Evolutionary conservation across 805 yeast genomes (phyloP), one percentile per base, ranked within the genome.

Genomic region (Kluyveromyces aestuarii): DNA sequence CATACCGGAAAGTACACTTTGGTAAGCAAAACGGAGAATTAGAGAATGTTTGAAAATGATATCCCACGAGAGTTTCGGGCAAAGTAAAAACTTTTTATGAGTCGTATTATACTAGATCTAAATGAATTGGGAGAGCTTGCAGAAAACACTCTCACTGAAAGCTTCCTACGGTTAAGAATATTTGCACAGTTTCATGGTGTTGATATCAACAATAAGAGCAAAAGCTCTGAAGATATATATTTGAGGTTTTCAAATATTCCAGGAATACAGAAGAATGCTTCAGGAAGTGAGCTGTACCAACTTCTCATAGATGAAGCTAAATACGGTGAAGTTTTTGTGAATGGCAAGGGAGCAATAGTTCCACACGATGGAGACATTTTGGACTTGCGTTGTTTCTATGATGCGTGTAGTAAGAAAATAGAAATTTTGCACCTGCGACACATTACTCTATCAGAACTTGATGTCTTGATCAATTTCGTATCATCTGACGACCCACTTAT

Each of bases 341-440:
- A 35, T 11, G 39, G 37, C 8, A 33, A 19, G 17, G 17, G 10
- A 18, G 45, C 40, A 5, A 6, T 17, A 16, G 33, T 21, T 16
- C 45, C 45, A 11, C 45, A 43, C 16, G 48, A 47, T 18, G 52
- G 52, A 14, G 47, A 45, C 27, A 45, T 50, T 11, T 41, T 48
- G 27, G 52, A 50, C 35, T 11, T 47, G 48, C 16, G 41, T 35
- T 50, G 52, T 35, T 50, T 48, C 38, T 37, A 36, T 17, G 25
- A 39, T 21, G 4, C 10, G 30, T 33, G 19, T 27, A 45, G 36
- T 14, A 43, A 47, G 7, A 39, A 17, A 10, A 27, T 50, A 16
- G 52, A 50, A 40, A 46, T 45, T 11, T 44, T 50, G 50, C 47
- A 50, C 16, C 27, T 50, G 38, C 33, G 33, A 19, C 37, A 44